phyloP scores from a whole-genome alignment of 2,329 filamentous ascomycete species.

The Paracorniculantispora psalliotae region DNA sequence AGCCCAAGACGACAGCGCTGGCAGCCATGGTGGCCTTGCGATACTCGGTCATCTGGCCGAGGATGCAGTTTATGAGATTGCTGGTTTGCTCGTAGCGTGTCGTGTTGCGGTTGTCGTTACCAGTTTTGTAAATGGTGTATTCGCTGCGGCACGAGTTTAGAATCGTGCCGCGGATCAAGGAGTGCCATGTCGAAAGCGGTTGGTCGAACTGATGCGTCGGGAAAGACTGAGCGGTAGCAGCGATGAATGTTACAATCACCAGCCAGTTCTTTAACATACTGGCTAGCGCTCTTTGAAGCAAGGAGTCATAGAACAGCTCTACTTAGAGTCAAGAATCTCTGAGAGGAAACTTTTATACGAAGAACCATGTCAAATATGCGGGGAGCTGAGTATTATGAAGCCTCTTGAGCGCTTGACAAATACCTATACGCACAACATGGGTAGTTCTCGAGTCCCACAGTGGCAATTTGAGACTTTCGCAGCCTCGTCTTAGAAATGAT shows the following conservation, averaged over 20 bases:
- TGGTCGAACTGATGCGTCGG: neutral
- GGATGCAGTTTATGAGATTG: slow-evolving; percentile 19
- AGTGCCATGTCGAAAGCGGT: neutral
- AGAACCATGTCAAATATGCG: no score
- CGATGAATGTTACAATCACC: neutral
- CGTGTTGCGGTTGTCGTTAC: neutral
- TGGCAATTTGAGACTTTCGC: no score
- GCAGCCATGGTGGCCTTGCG: slow-evolving; percentile 22
- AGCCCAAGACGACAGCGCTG: slow-evolving; percentile 20
- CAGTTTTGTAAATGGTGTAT: neutral
- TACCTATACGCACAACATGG: no score
- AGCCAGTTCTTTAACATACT: neutral
- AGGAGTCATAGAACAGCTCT: neutral
- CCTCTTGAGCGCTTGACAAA: no score
- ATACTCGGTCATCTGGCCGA: slow-evolving; percentile 18
- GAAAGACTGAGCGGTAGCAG: neutral
- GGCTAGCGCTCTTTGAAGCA: neutral
- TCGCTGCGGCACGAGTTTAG: neutral
- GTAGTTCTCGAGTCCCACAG: no score
- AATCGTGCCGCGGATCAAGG: neutral
- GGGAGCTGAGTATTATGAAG: no score
- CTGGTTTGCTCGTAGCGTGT: neutral
- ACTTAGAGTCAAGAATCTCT: no score
- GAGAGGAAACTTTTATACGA: no score
- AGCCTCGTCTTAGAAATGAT: no score